Base-by-base conservation (phyloP, 2,329 filamentous ascomycete species). In the Aspergillus pseudoterreus region DNA sequence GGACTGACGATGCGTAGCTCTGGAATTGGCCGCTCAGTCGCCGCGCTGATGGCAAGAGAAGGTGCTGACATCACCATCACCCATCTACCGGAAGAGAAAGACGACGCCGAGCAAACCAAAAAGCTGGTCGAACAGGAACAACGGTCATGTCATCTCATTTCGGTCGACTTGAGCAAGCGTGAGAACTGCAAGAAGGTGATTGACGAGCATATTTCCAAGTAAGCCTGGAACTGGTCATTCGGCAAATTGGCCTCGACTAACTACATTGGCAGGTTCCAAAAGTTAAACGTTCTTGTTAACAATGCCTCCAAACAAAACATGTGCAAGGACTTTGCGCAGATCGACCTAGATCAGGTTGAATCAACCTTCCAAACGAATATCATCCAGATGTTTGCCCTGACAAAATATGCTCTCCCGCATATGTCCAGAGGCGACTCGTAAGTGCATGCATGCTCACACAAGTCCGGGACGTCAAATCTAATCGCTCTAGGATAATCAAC, bases 291-390 rank as follows among this genome's bases (percentile, higher is more conserved):
- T 6, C 70, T 84, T 2, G 77, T 84, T 53, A 84, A 84, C 64
- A 84, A 84, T 61, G 82, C 80, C 3, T 78, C 75, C 0, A 81
- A 80, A 64, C 80, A 84, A 64, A 72, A 78, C 33, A 76, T 78
- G 66, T 81, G 75, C 62, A 63, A 75, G 5, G 73, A 82, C 30
- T 75, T 83, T 17, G 68, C 71, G 32, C 73, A 83, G 1, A 82
- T 81, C 24, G 74, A 82, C 60, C 71, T 84, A 1, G 73, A 79
- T 12, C 68, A 75, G 0, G 78, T 83, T 0, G 78, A 82, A 55
- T 78, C 75, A 56, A 79, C 77, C 0, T 85, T 84, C 71, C 75
- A 75, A 42, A 77, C 73, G 53, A 84, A 84, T 53, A 78, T 84
- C 30, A 58, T 82, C 8, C 75, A 78, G 49, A 82, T 83, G 71